Conservation (phyloP, 192 early-diverging fungal genomes). For the Rhizophagus clarus region DNA sequence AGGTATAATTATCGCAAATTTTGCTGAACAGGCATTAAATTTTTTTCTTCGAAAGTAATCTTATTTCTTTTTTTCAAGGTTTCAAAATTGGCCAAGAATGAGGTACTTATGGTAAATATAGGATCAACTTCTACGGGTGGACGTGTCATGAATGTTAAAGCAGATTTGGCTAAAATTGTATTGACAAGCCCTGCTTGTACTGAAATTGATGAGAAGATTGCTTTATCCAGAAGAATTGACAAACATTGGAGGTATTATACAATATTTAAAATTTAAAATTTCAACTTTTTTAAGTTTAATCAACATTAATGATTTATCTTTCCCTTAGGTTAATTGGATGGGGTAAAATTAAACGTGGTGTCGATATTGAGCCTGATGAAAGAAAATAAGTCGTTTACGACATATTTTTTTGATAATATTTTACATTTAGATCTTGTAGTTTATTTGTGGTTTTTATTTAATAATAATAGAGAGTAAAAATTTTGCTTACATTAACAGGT, state of each 20-base stretch:
- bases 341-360: slow-evolving; percentile 92
- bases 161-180: slow-evolving; percentile 91
- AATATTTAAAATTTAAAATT: not conserved
- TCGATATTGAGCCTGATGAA: slow-evolving; percentile 63
- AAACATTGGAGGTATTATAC: slow-evolving; percentile 89
- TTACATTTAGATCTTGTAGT: not conserved
- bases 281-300: slow-evolving; percentile 8
- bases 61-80: slow-evolving; percentile 41
- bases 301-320: not conserved
- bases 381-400: not conserved
- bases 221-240: slow-evolving; percentile 93
- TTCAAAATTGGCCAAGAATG: slow-evolving; percentile 88
- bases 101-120: slow-evolving; percentile 95
- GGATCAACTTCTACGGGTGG: slow-evolving; percentile 94
- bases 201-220: slow-evolving; percentile 95
- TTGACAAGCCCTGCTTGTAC: slow-evolving; percentile 92
- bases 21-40: too few species aligned
- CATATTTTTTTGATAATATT: not conserved
- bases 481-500: too few species aligned
- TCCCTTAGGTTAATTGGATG: slow-evolving; percentile 91
- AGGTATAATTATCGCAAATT: slow-evolving; percentile 49
- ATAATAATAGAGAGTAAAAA: not conserved
- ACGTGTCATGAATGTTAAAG: slow-evolving; percentile 91
- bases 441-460: not conserved
- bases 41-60: not conserved